Evolutionary conservation across 2,329 filamentous ascomycete species (phyloP).

Genomic region (Colletotrichum scovillei): DNA sequence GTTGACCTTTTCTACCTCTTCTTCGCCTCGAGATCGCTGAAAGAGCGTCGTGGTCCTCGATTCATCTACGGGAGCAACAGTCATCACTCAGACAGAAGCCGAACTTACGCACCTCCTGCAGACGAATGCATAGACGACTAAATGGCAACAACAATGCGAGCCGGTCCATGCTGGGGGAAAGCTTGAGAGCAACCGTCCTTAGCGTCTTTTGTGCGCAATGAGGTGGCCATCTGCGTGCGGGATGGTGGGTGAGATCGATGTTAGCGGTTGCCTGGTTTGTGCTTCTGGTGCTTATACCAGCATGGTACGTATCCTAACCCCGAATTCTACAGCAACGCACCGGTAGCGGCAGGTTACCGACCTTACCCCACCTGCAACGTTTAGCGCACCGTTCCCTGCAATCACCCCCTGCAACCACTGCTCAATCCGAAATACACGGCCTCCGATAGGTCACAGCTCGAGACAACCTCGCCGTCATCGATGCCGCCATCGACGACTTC

Average conservation of each 20-base stretch:
- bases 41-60: background rate
- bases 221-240: background rate
- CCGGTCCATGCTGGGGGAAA: background rate
- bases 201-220: background rate
- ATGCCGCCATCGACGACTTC: conserved; percentile 31
- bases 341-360: background rate
- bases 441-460: conserved; percentile 32
- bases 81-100: background rate
- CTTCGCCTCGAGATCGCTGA: background rate
- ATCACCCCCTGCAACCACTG: background rate
- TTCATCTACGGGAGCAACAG: conserved; percentile 13
- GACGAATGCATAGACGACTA: background rate
- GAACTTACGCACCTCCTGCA: conserved; percentile 7
- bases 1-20: background rate
- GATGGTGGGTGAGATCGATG: background rate
- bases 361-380: background rate
- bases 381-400: conserved; percentile 17
- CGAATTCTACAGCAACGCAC: background rate
- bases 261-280: background rate
- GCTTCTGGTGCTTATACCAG: too few relatives aligned
- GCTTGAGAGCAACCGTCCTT: conserved; percentile 1
- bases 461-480: conserved; percentile 33
- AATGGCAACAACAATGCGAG: conserved; percentile 2
- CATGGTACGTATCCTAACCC: background rate
- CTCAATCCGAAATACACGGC: conserved; percentile 28